Base-by-base conservation (phyloP, 2,329 filamentous ascomycete genomes). In the Leptosphaerulina australis region DNA sequence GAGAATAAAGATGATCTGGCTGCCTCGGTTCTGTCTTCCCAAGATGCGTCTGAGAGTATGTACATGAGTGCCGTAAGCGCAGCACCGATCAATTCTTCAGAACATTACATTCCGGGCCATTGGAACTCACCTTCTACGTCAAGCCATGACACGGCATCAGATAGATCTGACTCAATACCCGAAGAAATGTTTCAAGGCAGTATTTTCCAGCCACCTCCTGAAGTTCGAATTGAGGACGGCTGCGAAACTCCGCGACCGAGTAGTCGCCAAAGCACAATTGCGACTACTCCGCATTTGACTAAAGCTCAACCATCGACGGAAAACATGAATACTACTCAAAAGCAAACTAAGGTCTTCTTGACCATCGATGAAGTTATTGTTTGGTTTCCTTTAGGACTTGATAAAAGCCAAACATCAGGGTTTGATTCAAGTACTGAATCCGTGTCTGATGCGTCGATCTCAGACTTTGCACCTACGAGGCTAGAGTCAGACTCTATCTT, bases 21-120 rank as follows among this genome's bases (percentile, higher is more conserved):
- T 10, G 61, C 75, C 55, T 93, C 90, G 4, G 86, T 83, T 30
- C 66, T 91, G 1, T 93, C 88, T 64, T 90, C 83, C 26, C 88
- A 91, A 50, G 88, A 91, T 54, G 88, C 93, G 55, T 89, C 88
- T 0, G 86, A 90, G 65, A 94, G 90, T 69, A 89, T 95, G 86
- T 95, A 94, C 62, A 87, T 91, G 85, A 93, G 84, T 64, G 84
- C 82, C 9, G 75, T 85, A 46, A 83, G 80, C 50, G 71, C 74
- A 28, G 67, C 66, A 8, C 67, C 70, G 18, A 53, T 41, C 2
- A 43, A 47, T 29, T 50, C 59, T 8, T 60, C 62, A 18, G 60
- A 48, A 5, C 52, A 45, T 20, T 55, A 67, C 29, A 58, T 78
- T 33, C 76, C 76, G 20, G 77, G 76, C 18, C 73, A 71, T 7